Conservation (phyloP, 2,329 filamentous ascomycete species). For the Sporothrix euskadiensis region DNA sequence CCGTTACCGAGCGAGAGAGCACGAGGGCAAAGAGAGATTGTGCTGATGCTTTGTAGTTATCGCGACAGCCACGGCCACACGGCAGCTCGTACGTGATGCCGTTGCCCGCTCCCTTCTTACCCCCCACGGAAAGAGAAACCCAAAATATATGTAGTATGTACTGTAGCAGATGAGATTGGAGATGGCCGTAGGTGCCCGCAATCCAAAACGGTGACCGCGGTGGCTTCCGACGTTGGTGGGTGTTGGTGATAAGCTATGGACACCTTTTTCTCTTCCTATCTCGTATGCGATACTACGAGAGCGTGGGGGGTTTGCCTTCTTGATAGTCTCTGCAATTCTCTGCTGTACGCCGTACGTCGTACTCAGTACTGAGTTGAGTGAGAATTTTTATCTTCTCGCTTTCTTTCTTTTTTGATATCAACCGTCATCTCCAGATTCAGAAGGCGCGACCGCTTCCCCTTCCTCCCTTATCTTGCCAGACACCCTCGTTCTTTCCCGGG, state of each 20-base stretch:
- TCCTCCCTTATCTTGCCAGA: neutral
- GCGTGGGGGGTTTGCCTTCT: neutral
- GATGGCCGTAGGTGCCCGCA: neutral
- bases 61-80: neutral
- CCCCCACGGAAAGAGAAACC: neutral
- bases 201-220: neutral
- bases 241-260: neutral
- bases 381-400: neutral
- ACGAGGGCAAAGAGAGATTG: neutral
- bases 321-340: neutral
- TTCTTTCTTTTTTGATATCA: neutral
- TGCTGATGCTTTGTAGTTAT: neutral
- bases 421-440: neutral
- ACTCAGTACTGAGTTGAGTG: too few species aligned
- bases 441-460: neutral
- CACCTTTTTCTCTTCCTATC: neutral
- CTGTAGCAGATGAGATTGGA: neutral
- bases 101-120: neutral
- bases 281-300: neutral
- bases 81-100: neutral
- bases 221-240: neutral
- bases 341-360: too few species aligned
- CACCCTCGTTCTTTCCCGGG: neutral
- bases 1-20: constrained; percentile 2
- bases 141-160: too few species aligned